Percentiles rank a stretch among this genome's conserved stretches.
phyloP scores from a whole-genome alignment of 768 basidiomycete species.

The Suillus weaverae region DNA sequence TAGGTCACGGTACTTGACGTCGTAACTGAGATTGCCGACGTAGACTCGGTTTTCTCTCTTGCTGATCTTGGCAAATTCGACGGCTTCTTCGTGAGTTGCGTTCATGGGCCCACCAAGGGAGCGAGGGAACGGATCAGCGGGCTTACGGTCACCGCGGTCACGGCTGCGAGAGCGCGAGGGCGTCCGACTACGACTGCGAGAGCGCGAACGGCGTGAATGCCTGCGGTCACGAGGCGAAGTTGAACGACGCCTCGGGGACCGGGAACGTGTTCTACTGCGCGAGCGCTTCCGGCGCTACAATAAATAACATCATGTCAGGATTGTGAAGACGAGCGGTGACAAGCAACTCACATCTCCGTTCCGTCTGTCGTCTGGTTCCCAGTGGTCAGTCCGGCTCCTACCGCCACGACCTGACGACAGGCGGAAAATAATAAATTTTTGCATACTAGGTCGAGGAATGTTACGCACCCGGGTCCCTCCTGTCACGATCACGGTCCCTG shows the following conservation, averaged over 20 bases:
- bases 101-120: conserved; percentile 90
- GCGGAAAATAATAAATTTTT: conserved; percentile 5
- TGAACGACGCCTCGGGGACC: conserved; percentile 67
- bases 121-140: conserved; percentile 67
- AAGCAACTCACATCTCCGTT: conserved; percentile 60
- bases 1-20: conserved; percentile 97
- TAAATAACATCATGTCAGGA: background rate
- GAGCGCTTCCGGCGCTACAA: conserved; percentile 67
- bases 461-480: conserved; percentile 58
- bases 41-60: conserved; percentile 98
- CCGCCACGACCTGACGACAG: conserved; percentile 41
- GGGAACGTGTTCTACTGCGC: conserved; percentile 64
- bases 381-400: conserved; percentile 59
- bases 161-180: conserved; percentile 55
- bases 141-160: conserved; percentile 61
- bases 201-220: conserved; percentile 58
- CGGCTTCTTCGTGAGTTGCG: conserved; percentile 89
- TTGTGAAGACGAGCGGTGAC: background rate
- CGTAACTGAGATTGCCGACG: conserved; percentile 98
- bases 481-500: conserved; percentile 47
- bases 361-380: conserved; percentile 81
- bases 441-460: conserved; percentile 1
- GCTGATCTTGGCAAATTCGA: conserved; percentile 93
- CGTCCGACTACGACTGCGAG: conserved; percentile 61
- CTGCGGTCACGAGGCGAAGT: conserved; percentile 57